These are phyloP conservation scores for Citeromyces hawaiiensis DNA, from an alignment of 1,139 yeast genomes.

Conservation along the genomic window DNA sequence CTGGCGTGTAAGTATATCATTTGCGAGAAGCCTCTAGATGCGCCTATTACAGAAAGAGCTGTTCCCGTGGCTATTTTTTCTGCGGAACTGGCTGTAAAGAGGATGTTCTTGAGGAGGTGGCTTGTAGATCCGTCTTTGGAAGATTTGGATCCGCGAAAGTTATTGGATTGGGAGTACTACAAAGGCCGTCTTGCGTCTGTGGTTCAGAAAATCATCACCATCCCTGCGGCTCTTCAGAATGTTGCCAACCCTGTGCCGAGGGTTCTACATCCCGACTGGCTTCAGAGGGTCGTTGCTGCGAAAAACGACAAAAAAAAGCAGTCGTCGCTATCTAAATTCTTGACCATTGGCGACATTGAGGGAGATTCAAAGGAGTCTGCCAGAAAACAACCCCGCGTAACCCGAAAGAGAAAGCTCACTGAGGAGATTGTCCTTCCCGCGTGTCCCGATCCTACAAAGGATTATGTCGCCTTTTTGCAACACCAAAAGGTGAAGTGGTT, in stretches of 20 bases:
- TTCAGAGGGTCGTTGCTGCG: constrained; percentile 44
- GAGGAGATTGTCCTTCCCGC: constrained; percentile 22
- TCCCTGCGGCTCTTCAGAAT: constrained; percentile 93
- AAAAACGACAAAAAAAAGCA: constrained; percentile 65
- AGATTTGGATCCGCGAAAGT: constrained; percentile 79
- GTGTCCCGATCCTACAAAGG: constrained; percentile 63
- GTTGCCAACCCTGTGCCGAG: constrained; percentile 92
- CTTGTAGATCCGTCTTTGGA: constrained; percentile 63
- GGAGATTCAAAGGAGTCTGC: constrained; percentile 11
- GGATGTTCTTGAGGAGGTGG: constrained; percentile 74
- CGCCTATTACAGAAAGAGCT: constrained; percentile 95
- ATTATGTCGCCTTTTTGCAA: constrained; percentile 62
- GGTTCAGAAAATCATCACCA: constrained; percentile 86
- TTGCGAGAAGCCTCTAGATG: constrained; percentile 67
- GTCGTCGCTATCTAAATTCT: constrained; percentile 46
- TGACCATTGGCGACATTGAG: constrained; percentile 26
- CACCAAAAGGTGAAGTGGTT: constrained; percentile 85
- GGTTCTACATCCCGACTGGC: constrained; percentile 92
- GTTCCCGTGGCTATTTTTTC: constrained; percentile 94
- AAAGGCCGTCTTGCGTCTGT: constrained; percentile 86
- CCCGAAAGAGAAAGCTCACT: constrained; percentile 23
- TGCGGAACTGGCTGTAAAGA: constrained; percentile 50
- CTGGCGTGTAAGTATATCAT: constrained; percentile 91
- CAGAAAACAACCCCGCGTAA: constrained; percentile 34
- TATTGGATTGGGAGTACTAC: constrained; percentile 91